Evolutionary conservation across 208 protist genomes (phyloP).

Genomic region (Kentomonas sorsogonicus): DNA sequence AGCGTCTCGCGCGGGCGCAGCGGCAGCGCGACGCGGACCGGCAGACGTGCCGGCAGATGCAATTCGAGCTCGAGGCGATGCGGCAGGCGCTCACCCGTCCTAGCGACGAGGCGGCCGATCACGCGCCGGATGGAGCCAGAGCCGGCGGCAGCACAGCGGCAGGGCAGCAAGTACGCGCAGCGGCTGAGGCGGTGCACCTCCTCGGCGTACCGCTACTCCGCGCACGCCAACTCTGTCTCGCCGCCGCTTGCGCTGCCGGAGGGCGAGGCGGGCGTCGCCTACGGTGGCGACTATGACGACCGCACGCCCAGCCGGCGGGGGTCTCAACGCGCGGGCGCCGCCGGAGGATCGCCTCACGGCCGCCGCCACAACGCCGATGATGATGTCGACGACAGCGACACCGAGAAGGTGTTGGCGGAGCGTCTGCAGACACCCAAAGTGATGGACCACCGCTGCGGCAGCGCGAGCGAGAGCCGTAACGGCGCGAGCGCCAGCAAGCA

Average conservation of each 20-base stretch:
- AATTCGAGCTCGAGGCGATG: slow-evolving; percentile 12
- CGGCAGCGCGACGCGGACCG: neutral
- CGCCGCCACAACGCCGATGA: neutral
- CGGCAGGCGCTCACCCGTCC: slow-evolving; percentile 25
- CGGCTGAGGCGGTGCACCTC: slow-evolving; percentile 26
- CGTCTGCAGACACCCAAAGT: slow-evolving; percentile 18
- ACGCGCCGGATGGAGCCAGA: neutral
- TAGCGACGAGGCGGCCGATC: slow-evolving; percentile 4
- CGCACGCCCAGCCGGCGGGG: neutral
- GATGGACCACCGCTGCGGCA: neutral
- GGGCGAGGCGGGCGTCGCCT: too few relatives aligned
- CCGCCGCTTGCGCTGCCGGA: too few relatives aligned
- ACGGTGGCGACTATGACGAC: too few relatives aligned
- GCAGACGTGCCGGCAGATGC: neutral
- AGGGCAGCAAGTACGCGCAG: slow-evolving; percentile 18
- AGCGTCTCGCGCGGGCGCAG: neutral
- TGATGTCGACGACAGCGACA: neutral
- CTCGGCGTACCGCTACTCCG: slow-evolving; percentile 17
- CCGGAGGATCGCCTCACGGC: neutral
- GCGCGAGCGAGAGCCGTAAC: neutral
- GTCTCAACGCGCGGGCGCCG: neutral
- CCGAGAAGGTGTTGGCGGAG: slow-evolving; percentile 17
- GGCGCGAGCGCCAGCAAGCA: too few relatives aligned
- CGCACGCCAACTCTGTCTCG: neutral
- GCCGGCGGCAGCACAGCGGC: neutral